These are phyloP conservation scores for Astrocystis sublimbata DNA, from an alignment of 495 filamentous ascomycete genomes.

Conservation along the genomic window DNA sequence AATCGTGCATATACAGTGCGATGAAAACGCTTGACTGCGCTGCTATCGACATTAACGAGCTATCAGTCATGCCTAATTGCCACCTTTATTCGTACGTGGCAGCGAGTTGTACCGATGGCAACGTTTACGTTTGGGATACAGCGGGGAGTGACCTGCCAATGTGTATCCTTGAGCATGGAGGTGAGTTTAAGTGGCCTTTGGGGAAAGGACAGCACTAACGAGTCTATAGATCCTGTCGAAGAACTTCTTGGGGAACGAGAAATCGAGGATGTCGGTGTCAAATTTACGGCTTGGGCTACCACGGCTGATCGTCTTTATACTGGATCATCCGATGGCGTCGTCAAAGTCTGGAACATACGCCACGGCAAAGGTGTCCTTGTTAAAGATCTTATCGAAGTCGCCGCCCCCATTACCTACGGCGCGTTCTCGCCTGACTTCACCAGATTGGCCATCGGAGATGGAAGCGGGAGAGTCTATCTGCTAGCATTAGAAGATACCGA, in stretches of 20 bases:
- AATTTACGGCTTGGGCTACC: constrained; percentile 77
- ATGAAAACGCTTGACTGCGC: constrained; percentile 63
- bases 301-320: constrained; percentile 74
- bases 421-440: constrained; percentile 72
- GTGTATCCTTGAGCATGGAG: constrained; percentile 68
- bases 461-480: constrained; percentile 69
- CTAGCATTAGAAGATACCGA: constrained; percentile 48
- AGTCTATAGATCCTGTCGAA: constrained; percentile 55
- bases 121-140: constrained; percentile 82
- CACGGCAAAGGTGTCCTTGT: constrained; percentile 58
- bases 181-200: constrained; percentile 22
- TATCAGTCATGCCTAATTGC: constrained; percentile 61
- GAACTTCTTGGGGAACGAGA: constrained; percentile 63
- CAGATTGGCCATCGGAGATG: constrained; percentile 74
- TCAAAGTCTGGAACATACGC: constrained; percentile 83
- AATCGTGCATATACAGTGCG: constrained; percentile 36
- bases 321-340: constrained; percentile 83
- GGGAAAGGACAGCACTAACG: constrained; percentile 17
- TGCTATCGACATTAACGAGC: constrained; percentile 85
- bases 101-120: constrained; percentile 81
- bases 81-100: constrained; percentile 61
- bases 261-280: constrained; percentile 75
- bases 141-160: constrained; percentile 58
- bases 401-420: constrained; percentile 62
- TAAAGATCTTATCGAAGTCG: constrained; percentile 53